Base-by-base conservation (phyloP, 495 filamentous ascomycete species). In the Penicillium parvum region DNA sequence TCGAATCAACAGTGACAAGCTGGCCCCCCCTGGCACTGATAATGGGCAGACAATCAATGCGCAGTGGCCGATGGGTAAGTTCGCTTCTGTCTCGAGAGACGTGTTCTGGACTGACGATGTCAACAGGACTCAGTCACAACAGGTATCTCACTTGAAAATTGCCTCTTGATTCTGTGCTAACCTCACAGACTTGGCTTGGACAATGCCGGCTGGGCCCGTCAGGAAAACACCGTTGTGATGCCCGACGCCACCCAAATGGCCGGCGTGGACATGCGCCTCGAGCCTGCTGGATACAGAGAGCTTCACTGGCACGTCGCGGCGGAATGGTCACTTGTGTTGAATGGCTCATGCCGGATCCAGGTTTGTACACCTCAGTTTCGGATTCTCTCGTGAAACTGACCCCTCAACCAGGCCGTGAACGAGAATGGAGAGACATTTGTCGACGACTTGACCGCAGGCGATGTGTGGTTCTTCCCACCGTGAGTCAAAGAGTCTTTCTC, bases 211-310 rank as follows among this genome's bases (percentile, higher is more conserved):
- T 90, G 80, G 81, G 81, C 84, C 15, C 66, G 85, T 6, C 81
- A 88, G 55, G 73, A 87, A 58, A 84, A 85, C 42, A 58, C 66
- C 2, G 63, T 69, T 7, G 75, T 84, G 12, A 70, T 88, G 47
- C 84, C 85, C 1, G 69, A 65, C 21, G 81, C 83, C 10, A 80
- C 64, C 7, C 72, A 71, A 37, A 84, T 90, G 78, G 83, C 85
- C 1, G 85, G 85, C 36, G 85, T 89, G 1, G 78, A 89, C 50
- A 90, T 90, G 85, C 74, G 83, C 19, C 75, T 90, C 3, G 77
- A 76, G 32, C 75, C 80, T 3, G 65, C 74, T 27, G 81, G 72
- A 0, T 86, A 86, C 48, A 75, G 84, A 2, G 84, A 88, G 47
- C 65, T 88, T 15, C 84, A 88, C 54, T 86, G 83, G 84, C 84